phyloP scores from a whole-genome alignment of 305 asterid species.

The Solanum chacoense region DNA sequence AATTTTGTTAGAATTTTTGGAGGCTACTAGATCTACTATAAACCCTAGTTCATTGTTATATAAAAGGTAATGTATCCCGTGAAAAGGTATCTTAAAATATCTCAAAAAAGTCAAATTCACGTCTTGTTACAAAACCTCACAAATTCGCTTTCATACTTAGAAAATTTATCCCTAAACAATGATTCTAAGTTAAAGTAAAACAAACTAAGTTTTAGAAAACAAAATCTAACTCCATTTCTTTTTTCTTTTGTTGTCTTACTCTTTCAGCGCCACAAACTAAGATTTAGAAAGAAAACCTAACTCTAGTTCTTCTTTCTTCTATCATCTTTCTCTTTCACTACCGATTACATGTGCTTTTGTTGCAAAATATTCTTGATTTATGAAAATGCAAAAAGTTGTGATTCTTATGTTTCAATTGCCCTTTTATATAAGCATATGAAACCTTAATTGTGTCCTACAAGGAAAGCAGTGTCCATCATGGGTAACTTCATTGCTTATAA shows the following conservation, averaged over 20 bases:
- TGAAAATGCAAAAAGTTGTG: neutral
- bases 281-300: too few relatives aligned
- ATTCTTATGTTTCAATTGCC: neutral
- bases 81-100: too few relatives aligned
- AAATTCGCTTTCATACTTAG: neutral
- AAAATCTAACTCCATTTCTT: neutral
- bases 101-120: neutral
- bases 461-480: too few relatives aligned
- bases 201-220: neutral
- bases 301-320: too few relatives aligned
- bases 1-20: too few relatives aligned
- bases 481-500: too few relatives aligned
- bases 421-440: neutral
- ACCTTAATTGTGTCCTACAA: neutral
- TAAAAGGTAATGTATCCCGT: too few relatives aligned
- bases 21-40: too few relatives aligned
- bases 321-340: too few relatives aligned
- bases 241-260: too few relatives aligned
- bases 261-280: too few relatives aligned
- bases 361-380: neutral
- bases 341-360: neutral
- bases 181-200: neutral
- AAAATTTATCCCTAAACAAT: neutral
- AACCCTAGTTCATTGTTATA: too few relatives aligned
- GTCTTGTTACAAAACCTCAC: neutral